These are phyloP conservation scores for Trametes cubensis DNA, from an alignment of 768 basidiomycete genomes.

Conservation along the genomic window DNA sequence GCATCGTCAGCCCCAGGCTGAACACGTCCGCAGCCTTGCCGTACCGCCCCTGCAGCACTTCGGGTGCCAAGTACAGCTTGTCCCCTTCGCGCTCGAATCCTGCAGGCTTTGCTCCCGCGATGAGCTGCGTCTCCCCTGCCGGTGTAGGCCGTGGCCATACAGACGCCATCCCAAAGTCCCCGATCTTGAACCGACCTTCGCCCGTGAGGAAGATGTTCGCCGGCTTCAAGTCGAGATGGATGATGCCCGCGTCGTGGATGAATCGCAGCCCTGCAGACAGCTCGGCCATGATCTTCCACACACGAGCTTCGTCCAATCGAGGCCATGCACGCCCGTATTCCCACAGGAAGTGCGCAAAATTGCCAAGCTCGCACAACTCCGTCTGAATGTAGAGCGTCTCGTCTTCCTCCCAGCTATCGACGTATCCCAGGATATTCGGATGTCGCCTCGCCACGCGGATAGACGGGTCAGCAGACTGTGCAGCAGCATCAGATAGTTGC, in stretches of 20 bases:
- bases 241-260: conserved; percentile 85
- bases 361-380: conserved; percentile 92
- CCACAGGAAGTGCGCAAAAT: conserved; percentile 87
- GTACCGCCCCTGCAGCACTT: conserved; percentile 90
- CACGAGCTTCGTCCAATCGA: conserved; percentile 84
- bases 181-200: conserved; percentile 90
- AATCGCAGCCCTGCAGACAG: conserved; percentile 86
- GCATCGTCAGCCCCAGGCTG: conserved; percentile 94
- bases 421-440: conserved; percentile 83
- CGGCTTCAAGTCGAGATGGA: conserved; percentile 97
- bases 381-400: conserved; percentile 90
- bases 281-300: conserved; percentile 96
- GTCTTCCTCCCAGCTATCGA: conserved; percentile 96
- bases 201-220: conserved; percentile 93
- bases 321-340: conserved; percentile 87
- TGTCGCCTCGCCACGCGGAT: conserved; percentile 43
- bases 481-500: conserved; percentile 56
- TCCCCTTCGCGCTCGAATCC: conserved; percentile 95
- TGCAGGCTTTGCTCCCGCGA: conserved; percentile 20
- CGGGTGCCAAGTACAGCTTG: conserved; percentile 94
- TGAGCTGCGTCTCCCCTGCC: conserved; percentile 32
- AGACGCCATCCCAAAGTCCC: conserved; percentile 99
- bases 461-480: conserved; percentile 32
- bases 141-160: conserved; percentile 72
- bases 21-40: conserved; percentile 96